Evolutionary conservation across 306 rosid species (phyloP).

Genomic region (Canavalia gladiata): DNA sequence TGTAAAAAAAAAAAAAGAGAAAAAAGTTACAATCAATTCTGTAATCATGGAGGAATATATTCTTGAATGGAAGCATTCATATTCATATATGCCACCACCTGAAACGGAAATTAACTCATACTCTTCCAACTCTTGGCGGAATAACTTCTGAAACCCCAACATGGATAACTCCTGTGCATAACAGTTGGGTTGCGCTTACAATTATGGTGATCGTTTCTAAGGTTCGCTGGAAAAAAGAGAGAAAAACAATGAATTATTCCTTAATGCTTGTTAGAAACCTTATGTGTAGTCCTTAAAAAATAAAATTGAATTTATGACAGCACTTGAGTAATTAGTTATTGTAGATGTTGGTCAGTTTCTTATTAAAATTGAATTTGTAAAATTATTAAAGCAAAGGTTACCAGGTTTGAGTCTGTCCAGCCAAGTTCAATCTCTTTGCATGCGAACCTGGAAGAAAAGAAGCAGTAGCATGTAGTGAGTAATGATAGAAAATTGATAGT

Average conservation of each 20-base stretch:
- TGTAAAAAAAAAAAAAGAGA: too few species aligned
- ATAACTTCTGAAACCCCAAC: constrained; percentile 56
- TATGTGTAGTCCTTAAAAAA: background rate
- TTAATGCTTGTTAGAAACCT: constrained; percentile 10
- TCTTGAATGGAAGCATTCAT: background rate
- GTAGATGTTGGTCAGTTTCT: background rate
- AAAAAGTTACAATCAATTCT: too few species aligned
- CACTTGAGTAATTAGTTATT: background rate
- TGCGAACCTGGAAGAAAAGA: constrained; percentile 72
- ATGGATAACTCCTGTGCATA: constrained; percentile 71
- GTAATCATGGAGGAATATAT: background rate
- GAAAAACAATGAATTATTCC: background rate
- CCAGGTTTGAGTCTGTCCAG: constrained; percentile 79
- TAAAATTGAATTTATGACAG: background rate
- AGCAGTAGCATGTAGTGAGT: background rate
- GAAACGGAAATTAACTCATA: constrained; percentile 41
- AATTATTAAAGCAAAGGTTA: constrained; percentile 52
- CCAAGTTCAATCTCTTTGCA: constrained; percentile 91
- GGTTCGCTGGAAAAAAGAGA: constrained; percentile 63
- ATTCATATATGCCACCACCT: background rate
- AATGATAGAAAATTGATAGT: background rate
- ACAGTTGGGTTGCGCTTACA: constrained; percentile 78
- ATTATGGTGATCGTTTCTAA: constrained; percentile 75
- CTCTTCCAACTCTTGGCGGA: constrained; percentile 36
- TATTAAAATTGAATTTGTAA: background rate